Percentiles rank a stretch among this genome's conserved stretches.
These are phyloP conservation scores for Ogataea trehaloabstinens DNA, from an alignment of 805 yeast species.

Conservation along the genomic window DNA sequence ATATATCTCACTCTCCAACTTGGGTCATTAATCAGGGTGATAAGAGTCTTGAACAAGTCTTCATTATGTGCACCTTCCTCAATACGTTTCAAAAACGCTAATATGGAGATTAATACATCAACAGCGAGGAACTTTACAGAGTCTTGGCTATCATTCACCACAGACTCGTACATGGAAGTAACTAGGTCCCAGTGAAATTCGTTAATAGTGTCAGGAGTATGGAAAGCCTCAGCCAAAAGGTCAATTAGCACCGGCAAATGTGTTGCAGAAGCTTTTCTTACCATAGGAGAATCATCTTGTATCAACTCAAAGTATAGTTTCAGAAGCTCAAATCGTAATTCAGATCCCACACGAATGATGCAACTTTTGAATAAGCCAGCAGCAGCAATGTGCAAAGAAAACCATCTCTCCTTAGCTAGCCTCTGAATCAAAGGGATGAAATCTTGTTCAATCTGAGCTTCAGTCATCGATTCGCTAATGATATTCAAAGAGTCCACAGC, in stretches of 20 bases:
- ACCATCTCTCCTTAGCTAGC: slow-evolving; percentile 90
- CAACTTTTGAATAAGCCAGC: slow-evolving; percentile 83
- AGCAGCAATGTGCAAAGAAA: slow-evolving; percentile 85
- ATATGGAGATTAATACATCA: slow-evolving; percentile 81
- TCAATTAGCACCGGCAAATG: slow-evolving; percentile 75
- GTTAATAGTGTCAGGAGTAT: slow-evolving; percentile 41
- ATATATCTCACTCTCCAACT: slow-evolving; percentile 98
- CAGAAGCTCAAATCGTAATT: slow-evolving; percentile 59
- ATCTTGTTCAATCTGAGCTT: slow-evolving; percentile 60
- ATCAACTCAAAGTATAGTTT: slow-evolving; percentile 67
- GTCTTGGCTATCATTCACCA: slow-evolving; percentile 87
- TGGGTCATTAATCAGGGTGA: slow-evolving; percentile 77
- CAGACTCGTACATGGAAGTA: slow-evolving; percentile 74
- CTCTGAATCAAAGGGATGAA: slow-evolving; percentile 76
- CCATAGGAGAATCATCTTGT: slow-evolving; percentile 96
- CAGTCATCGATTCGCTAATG: slow-evolving; percentile 60
- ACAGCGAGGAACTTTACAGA: slow-evolving; percentile 88
- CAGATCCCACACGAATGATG: slow-evolving; percentile 54
- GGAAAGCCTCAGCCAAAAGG: slow-evolving; percentile 37
- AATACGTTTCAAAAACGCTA: slow-evolving; percentile 61
- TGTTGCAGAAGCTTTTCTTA: slow-evolving; percentile 89
- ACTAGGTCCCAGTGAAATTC: slow-evolving; percentile 74
- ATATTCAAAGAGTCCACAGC: slow-evolving; percentile 84
- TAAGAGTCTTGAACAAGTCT: slow-evolving; percentile 62
- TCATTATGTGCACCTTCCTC: slow-evolving; percentile 58